Conservation (phyloP, 2,329 filamentous ascomycete genomes). For the Sporothrix luriei region DNA sequence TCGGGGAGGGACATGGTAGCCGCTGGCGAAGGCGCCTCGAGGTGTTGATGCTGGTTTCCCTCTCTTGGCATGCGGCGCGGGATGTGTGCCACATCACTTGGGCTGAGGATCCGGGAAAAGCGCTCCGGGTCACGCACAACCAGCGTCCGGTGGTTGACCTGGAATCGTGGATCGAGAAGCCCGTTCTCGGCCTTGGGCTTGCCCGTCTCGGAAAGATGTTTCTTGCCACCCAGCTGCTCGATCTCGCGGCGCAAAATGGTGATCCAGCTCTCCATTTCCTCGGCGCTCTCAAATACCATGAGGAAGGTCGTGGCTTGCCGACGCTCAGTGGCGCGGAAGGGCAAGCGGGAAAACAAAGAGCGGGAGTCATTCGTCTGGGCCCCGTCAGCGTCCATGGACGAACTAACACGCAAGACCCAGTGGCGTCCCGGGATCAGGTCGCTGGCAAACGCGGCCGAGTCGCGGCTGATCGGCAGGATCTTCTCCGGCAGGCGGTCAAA, state of each 20-base stretch:
- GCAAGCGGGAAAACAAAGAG: conserved; percentile 67
- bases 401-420: conserved; percentile 77
- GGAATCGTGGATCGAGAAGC: conserved; percentile 43
- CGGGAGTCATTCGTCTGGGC: conserved; percentile 54
- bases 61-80: conserved; percentile 41
- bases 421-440: conserved; percentile 78
- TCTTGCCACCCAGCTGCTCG: conserved; percentile 68
- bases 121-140: conserved; percentile 54
- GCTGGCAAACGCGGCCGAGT: conserved; percentile 77
- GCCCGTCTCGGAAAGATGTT: conserved; percentile 62
- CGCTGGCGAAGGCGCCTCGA: conserved; percentile 33
- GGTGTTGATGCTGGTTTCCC: conserved; percentile 38
- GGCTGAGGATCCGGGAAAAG: conserved; percentile 47
- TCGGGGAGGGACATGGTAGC: conserved; percentile 41
- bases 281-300: conserved; percentile 70
- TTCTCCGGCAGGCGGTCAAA: conserved; percentile 75
- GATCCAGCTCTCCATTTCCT: conserved; percentile 79
- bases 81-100: conserved; percentile 41
- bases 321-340: conserved; percentile 60
- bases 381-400: conserved; percentile 63
- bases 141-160: conserved; percentile 51
- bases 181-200: conserved; percentile 51
- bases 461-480: conserved; percentile 68
- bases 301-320: conserved; percentile 65
- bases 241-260: conserved; percentile 69